A percentile compares a stretch with the other conserved stretches of the same genome.
Conservation (phyloP, 176 grass and related monocot genomes). For the Paspalum vaginatum region DNA sequence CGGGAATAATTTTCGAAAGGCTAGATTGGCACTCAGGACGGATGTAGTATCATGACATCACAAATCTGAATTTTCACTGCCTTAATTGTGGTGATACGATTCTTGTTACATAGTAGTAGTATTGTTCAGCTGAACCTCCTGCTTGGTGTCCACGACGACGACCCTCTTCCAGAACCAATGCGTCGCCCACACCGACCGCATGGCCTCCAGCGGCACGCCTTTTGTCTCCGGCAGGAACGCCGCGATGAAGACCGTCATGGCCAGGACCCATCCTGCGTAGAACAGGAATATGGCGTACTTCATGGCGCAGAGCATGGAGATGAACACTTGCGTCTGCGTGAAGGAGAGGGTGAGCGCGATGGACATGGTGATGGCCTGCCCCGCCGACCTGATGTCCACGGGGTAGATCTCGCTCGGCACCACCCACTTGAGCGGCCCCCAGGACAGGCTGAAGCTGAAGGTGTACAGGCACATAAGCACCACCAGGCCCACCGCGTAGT, state of each 20-base stretch:
- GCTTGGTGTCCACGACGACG: not conserved
- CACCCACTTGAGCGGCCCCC: conserved; percentile 83
- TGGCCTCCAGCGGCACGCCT: conserved; percentile 47
- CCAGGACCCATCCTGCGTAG: conserved; percentile 58
- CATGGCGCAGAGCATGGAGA: conserved; percentile 65
- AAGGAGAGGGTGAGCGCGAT: conserved; percentile 64
- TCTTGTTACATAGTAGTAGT: too few relatives aligned
- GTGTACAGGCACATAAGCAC: conserved; percentile 60
- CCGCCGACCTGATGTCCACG: conserved; percentile 74
- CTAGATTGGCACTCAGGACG: too few relatives aligned
- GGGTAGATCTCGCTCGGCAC: conserved; percentile 87
- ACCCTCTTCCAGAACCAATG: conserved; percentile 37
- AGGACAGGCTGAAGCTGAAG: conserved; percentile 73
- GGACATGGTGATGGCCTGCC: conserved; percentile 61
- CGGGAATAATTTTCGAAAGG: too few relatives aligned
- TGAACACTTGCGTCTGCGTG: conserved; percentile 73
- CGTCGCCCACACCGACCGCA: conserved; percentile 1
- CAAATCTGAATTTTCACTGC: too few relatives aligned
- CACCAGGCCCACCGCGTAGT: conserved; percentile 61
- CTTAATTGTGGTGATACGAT: too few relatives aligned
- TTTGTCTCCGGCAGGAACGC: conserved; percentile 67
- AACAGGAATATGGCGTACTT: conserved; percentile 64
- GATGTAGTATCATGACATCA: too few relatives aligned
- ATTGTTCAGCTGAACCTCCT: not conserved
- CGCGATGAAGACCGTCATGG: conserved; percentile 72